phyloP scores from a whole-genome alignment of 768 basidiomycete genomes.

The Mycena galopus region DNA sequence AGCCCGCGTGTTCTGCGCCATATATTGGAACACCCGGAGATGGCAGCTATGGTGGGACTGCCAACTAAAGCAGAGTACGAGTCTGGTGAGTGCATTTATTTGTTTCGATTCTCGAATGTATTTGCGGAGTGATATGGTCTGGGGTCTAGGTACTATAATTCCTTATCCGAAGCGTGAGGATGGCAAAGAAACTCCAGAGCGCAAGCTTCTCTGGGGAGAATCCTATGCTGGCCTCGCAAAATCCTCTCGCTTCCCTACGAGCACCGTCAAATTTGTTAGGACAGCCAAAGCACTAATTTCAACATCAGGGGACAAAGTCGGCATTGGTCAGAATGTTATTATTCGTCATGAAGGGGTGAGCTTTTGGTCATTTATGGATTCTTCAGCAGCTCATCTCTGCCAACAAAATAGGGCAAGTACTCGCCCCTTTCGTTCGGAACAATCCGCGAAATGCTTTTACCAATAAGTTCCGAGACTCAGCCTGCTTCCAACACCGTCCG shows the following conservation, averaged over 20 bases:
- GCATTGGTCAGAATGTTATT: too few relatives aligned
- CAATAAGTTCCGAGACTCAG: neutral
- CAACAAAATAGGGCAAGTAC: slow-evolving; percentile 21
- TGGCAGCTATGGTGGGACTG: slow-evolving; percentile 18
- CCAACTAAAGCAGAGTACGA: neutral
- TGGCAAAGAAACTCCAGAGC: neutral
- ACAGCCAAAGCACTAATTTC: neutral
- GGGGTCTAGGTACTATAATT: neutral
- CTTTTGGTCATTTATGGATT: neutral
- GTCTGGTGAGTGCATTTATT: neutral
- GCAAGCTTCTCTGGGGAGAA: neutral
- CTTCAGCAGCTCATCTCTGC: too few relatives aligned
- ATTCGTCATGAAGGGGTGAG: too few relatives aligned
- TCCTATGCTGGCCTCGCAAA: neutral
- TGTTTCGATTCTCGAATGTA: neutral
- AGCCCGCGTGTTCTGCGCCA: slow-evolving; percentile 4
- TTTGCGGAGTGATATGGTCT: neutral
- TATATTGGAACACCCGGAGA: slow-evolving; percentile 10
- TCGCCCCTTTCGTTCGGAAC: slow-evolving; percentile 21
- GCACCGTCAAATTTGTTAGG: neutral
- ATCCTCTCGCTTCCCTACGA: neutral
- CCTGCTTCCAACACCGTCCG: neutral
- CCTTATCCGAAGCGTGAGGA: neutral
- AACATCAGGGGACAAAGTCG: too few relatives aligned
- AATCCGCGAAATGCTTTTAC: slow-evolving; percentile 17